Evolutionary conservation across 495 filamentous ascomycete genomes (phyloP), one percentile per base, ranked within the genome.

Genomic region (Platismatia glauca): DNA sequence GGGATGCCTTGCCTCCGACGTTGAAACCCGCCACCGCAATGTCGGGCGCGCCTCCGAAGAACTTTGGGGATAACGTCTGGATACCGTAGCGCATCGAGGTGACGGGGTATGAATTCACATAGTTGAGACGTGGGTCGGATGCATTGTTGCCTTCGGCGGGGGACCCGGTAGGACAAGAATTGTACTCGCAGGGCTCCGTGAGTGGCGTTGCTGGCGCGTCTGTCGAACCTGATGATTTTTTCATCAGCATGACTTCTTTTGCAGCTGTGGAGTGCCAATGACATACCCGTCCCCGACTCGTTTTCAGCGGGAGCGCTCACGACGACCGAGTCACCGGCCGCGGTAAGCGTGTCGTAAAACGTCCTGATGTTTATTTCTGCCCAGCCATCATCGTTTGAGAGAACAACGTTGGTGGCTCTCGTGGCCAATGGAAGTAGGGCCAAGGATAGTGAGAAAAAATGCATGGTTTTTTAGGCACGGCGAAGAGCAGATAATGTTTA

Each of bases 341-440:
- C 70, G 4, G 70, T 74, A 11, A 89, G 73, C 2, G 77, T 70
- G 57, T 80, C 68, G 71, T 81, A 82, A 50, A 87, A 72, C 2
- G 75, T 71, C 20, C 86, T 78, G 38, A 84, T 76, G 65, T 89
- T 88, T 20, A 77, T 79, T 67, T 87, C 85, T 5, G 85, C 86
- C 85, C 85, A 89, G 27, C 86, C 85, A 73, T 89, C 86, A 65
- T 88, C 86, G 67, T 89, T 88, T 57, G 81, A 82, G 34, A 83
- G 83, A 56, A 89, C 70, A 66, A 87, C 82, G 62, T 84, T 84
- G 35, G 61, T 63, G 53, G 27, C 39, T 57, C 34, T 58, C 15
- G n/a, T 56, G 11, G 57, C 15, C 27, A 63, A 39, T 27, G 61
- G 61, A 15, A 63, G 55, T 13, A 63, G 55, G 12, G 39, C 16